Conservation (phyloP, 768 basidiomycete genomes). For the Dentipellis sp. region DNA sequence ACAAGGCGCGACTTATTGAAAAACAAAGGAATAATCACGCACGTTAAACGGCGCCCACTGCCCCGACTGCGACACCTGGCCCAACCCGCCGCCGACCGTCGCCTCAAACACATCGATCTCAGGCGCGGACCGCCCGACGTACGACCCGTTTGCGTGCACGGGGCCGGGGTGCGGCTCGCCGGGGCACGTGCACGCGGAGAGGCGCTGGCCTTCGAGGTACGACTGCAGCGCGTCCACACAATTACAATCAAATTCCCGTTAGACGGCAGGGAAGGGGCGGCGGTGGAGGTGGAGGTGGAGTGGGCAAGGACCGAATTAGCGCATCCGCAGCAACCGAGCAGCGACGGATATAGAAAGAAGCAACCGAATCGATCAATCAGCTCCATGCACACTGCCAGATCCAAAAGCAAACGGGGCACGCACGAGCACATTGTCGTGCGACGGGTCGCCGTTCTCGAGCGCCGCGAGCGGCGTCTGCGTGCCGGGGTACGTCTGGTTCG, state of each 20-base stretch:
- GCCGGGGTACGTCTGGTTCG: constrained; percentile 71
- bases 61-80: constrained; percentile 73
- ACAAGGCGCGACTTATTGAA: too few species aligned
- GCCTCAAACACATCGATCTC: constrained; percentile 92
- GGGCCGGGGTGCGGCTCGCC: constrained; percentile 88
- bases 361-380: too few species aligned
- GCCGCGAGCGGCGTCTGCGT: constrained; percentile 59
- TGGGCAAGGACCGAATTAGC: too few species aligned
- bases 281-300: too few species aligned
- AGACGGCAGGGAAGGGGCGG: too few species aligned
- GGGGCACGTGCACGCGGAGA: constrained; percentile 83
- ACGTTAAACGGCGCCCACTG: constrained; percentile 58
- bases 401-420: constrained; percentile 16
- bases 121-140: constrained; percentile 69
- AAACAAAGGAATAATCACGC: neutral
- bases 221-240: constrained; percentile 31
- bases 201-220: constrained; percentile 72
- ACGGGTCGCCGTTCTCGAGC: constrained; percentile 43
- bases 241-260: neutral
- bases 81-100: constrained; percentile 35
- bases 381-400: too few species aligned
- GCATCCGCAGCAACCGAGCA: too few species aligned
- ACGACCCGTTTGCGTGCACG: constrained; percentile 63
- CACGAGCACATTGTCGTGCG: constrained; percentile 33
- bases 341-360: too few species aligned